phyloP scores from a whole-genome alignment of 495 filamentous ascomycete genomes.

The Daldinia loculata region DNA sequence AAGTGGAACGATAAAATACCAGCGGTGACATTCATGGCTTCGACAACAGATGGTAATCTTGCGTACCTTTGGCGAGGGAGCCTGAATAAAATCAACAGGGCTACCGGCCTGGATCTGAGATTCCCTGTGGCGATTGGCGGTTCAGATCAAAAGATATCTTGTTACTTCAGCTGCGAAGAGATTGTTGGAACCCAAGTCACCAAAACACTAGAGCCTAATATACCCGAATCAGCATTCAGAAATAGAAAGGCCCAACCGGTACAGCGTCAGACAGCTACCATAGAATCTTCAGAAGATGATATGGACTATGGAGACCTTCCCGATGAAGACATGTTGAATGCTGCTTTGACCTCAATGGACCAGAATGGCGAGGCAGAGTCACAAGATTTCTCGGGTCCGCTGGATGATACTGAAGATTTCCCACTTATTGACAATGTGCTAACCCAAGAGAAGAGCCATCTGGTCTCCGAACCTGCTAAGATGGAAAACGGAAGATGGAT shows the following conservation, averaged over 20 bases:
- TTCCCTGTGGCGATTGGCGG: constrained; percentile 67
- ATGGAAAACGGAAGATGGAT: constrained; percentile 86
- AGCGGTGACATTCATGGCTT: constrained; percentile 76
- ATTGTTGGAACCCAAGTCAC: constrained; percentile 82
- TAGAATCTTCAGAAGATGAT: constrained; percentile 18
- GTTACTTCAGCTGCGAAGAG: constrained; percentile 86
- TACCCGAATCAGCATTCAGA: constrained; percentile 67
- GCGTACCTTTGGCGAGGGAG: constrained; percentile 81
- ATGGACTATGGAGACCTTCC: constrained; percentile 44
- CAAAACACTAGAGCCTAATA: constrained; percentile 67
- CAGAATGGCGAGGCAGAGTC: constrained; percentile 9
- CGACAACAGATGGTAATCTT: constrained; percentile 76
- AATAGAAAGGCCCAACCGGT: constrained; percentile 18
- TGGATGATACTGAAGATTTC: constrained; percentile 50
- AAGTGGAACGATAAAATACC: constrained; percentile 70
- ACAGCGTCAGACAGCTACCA: constrained; percentile 14
- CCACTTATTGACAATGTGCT: constrained; percentile 35
- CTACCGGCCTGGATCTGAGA: constrained; percentile 62
- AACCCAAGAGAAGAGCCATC: neutral
- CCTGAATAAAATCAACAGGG: constrained; percentile 69
- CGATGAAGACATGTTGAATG: constrained; percentile 45
- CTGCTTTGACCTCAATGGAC: constrained; percentile 12
- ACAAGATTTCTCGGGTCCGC: constrained; percentile 65
- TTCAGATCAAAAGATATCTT: constrained; percentile 67
- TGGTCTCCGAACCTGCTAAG: constrained; percentile 54